phyloP scores from a whole-genome alignment of 257 asterid genomes.

The Cruciata laevipes region DNA sequence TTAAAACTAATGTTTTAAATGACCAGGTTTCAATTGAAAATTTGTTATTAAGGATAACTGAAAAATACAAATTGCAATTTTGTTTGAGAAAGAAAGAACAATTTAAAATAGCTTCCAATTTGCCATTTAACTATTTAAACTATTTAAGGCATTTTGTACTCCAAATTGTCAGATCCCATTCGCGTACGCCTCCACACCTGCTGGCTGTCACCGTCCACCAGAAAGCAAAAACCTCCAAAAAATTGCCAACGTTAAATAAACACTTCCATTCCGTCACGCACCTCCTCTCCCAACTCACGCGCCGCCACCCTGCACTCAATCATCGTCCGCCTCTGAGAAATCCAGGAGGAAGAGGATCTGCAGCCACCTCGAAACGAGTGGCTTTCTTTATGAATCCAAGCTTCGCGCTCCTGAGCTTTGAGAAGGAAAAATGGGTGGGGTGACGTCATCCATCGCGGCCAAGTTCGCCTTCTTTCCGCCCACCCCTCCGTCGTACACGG shows the following conservation, averaged over 20 bases:
- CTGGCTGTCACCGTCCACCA: not conserved
- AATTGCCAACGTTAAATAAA: slow-evolving; percentile 7
- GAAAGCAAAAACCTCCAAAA: not conserved
- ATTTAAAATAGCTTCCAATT: too few species aligned
- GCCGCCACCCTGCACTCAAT: slow-evolving; percentile 35
- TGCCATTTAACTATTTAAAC: not conserved
- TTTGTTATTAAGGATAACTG: too few species aligned
- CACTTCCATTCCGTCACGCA: slow-evolving; percentile 8
- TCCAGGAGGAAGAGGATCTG: slow-evolving; percentile 30
- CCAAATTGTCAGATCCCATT: slow-evolving; percentile 16
- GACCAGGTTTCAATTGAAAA: too few species aligned
- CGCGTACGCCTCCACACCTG: slow-evolving; percentile 5
- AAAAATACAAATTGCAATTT: too few species aligned
- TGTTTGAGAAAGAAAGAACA: not conserved
- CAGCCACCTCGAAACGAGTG: slow-evolving; percentile 13
- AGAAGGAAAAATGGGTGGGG: slow-evolving; percentile 65
- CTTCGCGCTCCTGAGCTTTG: slow-evolving; percentile 5
- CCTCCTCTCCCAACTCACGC: slow-evolving; percentile 34
- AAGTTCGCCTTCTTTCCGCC: slow-evolving; percentile 98
- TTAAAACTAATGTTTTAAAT: too few species aligned
- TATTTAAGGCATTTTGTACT: slow-evolving; percentile 3
- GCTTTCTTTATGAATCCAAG: slow-evolving; percentile 39
- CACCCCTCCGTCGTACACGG: slow-evolving; percentile 88
- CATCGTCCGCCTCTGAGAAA: not conserved
- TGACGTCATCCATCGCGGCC: slow-evolving; percentile 95